phyloP scores from a whole-genome alignment of 2,329 filamentous ascomycete genomes.

The Cladosporium sp. region DNA sequence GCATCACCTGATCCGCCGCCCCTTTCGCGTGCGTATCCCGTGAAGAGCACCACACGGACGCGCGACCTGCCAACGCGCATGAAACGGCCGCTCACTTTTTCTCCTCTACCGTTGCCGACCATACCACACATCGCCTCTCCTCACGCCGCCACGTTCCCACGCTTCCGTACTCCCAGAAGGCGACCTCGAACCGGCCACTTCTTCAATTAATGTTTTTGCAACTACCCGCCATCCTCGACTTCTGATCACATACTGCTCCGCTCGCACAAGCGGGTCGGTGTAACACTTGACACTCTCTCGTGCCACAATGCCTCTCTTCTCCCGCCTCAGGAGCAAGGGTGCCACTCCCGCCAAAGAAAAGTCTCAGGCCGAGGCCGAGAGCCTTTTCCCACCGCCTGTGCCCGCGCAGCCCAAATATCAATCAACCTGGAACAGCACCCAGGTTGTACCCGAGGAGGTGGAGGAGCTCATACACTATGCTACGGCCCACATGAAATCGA shows the following conservation, averaged over 20 bases:
- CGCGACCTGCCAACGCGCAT: slow-evolving; percentile 11
- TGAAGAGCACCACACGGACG: slow-evolving; percentile 16
- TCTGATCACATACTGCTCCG: neutral
- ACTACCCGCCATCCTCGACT: neutral
- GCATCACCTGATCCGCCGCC: slow-evolving; percentile 18
- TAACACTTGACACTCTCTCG: neutral
- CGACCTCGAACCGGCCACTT: neutral
- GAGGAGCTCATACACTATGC: slow-evolving; percentile 82
- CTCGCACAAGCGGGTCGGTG: slow-evolving; percentile 14
- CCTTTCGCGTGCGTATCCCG: slow-evolving; percentile 17
- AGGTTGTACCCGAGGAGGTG: slow-evolving; percentile 85
- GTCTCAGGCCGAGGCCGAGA: slow-evolving; percentile 27
- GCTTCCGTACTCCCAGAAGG: neutral
- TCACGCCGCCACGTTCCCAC: slow-evolving; percentile 8
- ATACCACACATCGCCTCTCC: slow-evolving; percentile 10
- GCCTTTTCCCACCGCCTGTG: slow-evolving; percentile 15
- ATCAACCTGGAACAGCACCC: slow-evolving; percentile 82
- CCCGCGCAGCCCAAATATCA: slow-evolving; percentile 72
- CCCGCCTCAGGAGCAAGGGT: slow-evolving; percentile 74
- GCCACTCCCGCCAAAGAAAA: slow-evolving; percentile 62
- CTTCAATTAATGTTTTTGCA: slow-evolving; percentile 14
- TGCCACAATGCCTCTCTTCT: slow-evolving; percentile 57
- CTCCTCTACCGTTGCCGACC: slow-evolving; percentile 5
- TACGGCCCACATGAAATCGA: slow-evolving; percentile 86
- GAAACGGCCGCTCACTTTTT: slow-evolving; percentile 16